These are phyloP conservation scores for Umbelopsis sp. DNA, from an alignment of 192 early-diverging fungal genomes.

Conservation along the genomic window DNA sequence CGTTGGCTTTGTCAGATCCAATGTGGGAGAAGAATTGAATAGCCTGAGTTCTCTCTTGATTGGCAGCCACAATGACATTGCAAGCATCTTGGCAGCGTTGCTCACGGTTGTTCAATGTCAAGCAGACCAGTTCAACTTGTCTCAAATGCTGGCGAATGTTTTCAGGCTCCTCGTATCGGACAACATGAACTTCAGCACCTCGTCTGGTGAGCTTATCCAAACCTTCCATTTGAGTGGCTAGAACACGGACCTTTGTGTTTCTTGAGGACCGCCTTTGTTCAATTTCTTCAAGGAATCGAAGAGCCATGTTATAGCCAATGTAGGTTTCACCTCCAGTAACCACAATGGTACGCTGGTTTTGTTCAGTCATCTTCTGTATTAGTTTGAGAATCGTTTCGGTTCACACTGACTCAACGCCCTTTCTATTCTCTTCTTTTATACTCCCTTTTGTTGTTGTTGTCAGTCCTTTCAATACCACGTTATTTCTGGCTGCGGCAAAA, in stretches of 20 bases:
- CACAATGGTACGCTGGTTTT: background rate
- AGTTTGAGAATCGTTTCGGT: background rate
- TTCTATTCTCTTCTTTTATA: too few species aligned
- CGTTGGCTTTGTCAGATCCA: background rate
- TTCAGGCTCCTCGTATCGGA: constrained; percentile 16
- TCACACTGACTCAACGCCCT: background rate
- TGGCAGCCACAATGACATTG: constrained; percentile 8
- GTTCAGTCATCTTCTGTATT: constrained; percentile 5
- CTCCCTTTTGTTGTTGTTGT: too few species aligned
- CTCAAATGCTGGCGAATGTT: constrained; percentile 7
- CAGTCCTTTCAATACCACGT: too few species aligned
- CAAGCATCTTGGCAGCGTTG: constrained; percentile 6
- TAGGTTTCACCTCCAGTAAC: constrained; percentile 13
- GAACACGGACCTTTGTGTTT: background rate
- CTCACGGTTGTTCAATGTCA: background rate
- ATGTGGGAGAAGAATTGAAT: constrained; percentile 20
- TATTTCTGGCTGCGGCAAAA: too few species aligned
- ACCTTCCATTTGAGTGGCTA: background rate
- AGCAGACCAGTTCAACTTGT: constrained; percentile 1
- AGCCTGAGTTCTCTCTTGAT: background rate
- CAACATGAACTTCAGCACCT: constrained; percentile 13
- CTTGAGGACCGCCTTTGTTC: background rate
- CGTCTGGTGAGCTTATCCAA: background rate
- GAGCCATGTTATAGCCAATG: constrained; percentile 3
- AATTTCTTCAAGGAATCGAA: constrained; percentile 1